Percentiles rank a stretch among this genome's conserved stretches.
phyloP scores from a whole-genome alignment of 1,284 basidiomycete species.

The Cutaneotrichosporon cutaneum region DNA sequence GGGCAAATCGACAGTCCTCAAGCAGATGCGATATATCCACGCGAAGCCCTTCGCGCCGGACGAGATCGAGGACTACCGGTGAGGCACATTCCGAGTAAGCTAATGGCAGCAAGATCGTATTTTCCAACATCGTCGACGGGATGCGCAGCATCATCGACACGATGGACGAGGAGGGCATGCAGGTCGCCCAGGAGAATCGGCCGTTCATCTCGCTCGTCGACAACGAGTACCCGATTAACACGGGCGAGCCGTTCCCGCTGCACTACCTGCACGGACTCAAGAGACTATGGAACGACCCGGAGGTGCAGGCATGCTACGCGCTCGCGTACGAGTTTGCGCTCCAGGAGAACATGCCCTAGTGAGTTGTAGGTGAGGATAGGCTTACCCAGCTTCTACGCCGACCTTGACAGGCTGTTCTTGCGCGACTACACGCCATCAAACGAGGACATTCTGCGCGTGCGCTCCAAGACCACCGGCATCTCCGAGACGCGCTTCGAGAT shows the following conservation, averaged over 20 bases:
- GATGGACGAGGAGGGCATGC: slow-evolving; percentile 81
- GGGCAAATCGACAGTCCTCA: slow-evolving; percentile 74
- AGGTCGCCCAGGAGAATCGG: slow-evolving; percentile 63
- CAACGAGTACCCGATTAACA: slow-evolving; percentile 67
- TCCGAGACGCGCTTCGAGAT: slow-evolving; percentile 82
- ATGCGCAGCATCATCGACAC: slow-evolving; percentile 79
- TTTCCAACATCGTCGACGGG: slow-evolving; percentile 83
- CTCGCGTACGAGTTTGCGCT: slow-evolving; percentile 81
- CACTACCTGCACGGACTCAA: slow-evolving; percentile 66
- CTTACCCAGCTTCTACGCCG: slow-evolving; percentile 66
- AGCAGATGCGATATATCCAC: slow-evolving; percentile 52
- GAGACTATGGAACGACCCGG: slow-evolving; percentile 72
- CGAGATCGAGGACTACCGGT: slow-evolving; percentile 49
- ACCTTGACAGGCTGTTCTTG: slow-evolving; percentile 76
- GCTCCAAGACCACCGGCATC: slow-evolving; percentile 78
- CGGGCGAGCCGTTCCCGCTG: slow-evolving; percentile 73
- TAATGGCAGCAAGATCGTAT: slow-evolving; percentile 72
- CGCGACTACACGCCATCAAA: slow-evolving; percentile 69
- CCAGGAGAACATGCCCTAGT: slow-evolving; percentile 72
- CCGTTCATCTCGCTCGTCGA: slow-evolving; percentile 63
- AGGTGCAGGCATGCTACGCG: slow-evolving; percentile 69
- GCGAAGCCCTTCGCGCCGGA: slow-evolving; percentile 39
- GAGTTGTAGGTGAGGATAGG: slow-evolving; percentile 35
- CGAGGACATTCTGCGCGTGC: slow-evolving; percentile 77
- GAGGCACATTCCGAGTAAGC: slow-evolving; percentile 8